phyloP scores from a whole-genome alignment of 2,329 filamentous ascomycete genomes.

The Claviceps maximensis region DNA sequence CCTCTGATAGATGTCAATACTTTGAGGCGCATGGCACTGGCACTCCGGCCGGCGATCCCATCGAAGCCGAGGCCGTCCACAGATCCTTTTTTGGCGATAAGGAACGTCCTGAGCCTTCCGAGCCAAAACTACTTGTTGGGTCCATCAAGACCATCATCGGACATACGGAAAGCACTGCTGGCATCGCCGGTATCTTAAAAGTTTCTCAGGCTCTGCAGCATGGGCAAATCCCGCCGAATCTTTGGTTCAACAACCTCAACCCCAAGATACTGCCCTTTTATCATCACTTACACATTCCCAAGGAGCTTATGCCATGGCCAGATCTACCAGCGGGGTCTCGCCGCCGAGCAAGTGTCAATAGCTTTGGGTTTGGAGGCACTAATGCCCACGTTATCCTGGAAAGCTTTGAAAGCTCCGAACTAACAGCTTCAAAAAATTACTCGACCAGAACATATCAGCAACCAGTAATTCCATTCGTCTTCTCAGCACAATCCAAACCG shows the following conservation, averaged over 20 bases:
- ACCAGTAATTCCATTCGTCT: no score
- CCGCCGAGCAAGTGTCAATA: neutral
- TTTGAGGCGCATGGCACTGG: slow-evolving; percentile 27
- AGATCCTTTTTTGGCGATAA: neutral
- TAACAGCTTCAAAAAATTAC: no score
- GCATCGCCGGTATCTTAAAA: slow-evolving; percentile 16
- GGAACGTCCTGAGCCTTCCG: no score
- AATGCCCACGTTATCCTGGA: no score
- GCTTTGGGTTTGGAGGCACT: neutral
- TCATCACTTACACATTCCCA: neutral
- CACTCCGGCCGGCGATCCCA: slow-evolving; percentile 35
- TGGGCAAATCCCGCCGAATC: neutral
- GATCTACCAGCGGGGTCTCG: neutral
- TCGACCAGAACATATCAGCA: no score
- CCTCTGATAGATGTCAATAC: slow-evolving; percentile 12
- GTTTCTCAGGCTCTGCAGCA: neutral
- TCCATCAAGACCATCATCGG: slow-evolving; percentile 9
- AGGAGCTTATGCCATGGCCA: neutral
- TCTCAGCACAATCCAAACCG: no score
- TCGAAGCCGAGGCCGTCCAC: slow-evolving; percentile 17
- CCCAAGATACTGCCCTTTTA: neutral
- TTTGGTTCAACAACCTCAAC: no score
- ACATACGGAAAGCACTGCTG: slow-evolving; percentile 14
- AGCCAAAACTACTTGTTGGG: slow-evolving; percentile 7
- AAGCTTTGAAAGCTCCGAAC: no score